Conservation (phyloP, 768 basidiomycete genomes). For the Neoboletus subvelutipes region DNA sequence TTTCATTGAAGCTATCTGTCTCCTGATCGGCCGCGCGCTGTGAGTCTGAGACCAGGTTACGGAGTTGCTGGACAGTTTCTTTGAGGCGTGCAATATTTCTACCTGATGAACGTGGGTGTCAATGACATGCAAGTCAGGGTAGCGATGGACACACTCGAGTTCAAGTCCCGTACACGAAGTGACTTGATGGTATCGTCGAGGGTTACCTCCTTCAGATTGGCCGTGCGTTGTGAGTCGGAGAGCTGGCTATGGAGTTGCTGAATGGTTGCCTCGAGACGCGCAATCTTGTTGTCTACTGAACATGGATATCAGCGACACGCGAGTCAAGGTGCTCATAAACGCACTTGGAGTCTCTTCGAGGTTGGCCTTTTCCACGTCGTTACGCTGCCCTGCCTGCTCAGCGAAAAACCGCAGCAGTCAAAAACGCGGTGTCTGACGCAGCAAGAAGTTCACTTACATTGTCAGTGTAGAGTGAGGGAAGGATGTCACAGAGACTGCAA, state of each 20-base stretch:
- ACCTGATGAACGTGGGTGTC: background rate
- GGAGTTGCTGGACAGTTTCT: background rate
- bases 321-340: background rate
- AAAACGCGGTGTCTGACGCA: background rate
- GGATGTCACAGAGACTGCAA: background rate
- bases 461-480: background rate
- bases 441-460: background rate
- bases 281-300: background rate
- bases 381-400: background rate
- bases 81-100: background rate
- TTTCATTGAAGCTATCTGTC: background rate
- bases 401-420: background rate
- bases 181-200: too few relatives aligned
- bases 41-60: background rate
- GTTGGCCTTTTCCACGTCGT: background rate
- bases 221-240: background rate
- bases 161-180: too few relatives aligned
- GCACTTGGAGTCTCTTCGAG: background rate
- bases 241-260: background rate
- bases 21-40: too few relatives aligned
- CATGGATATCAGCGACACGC: background rate
- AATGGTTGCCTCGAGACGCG: background rate
- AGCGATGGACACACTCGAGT: too few relatives aligned
- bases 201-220: too few relatives aligned
- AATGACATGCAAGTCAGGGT: background rate